These are phyloP conservation scores for Pestalotiopsis sp. DNA, from an alignment of 2,329 filamentous ascomycete genomes.

Conservation along the genomic window DNA sequence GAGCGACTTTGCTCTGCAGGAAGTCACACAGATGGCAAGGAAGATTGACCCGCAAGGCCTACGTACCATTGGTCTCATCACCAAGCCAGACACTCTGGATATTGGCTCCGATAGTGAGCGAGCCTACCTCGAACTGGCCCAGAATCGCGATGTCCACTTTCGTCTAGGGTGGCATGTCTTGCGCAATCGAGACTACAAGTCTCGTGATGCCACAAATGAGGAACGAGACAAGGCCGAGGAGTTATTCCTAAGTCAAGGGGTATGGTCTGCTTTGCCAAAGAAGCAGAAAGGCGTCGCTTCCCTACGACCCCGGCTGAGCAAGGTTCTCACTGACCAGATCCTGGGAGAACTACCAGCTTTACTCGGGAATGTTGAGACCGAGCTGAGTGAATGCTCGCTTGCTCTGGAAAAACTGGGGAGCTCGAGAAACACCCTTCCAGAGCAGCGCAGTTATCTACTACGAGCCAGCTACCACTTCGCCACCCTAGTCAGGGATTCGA, in stretches of 20 bases:
- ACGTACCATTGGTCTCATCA: slow-evolving; percentile 52
- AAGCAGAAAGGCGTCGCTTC: slow-evolving; percentile 23
- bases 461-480: slow-evolving; percentile 29
- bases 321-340: slow-evolving; percentile 30
- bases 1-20: slow-evolving; percentile 59
- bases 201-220: slow-evolving; percentile 16
- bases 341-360: slow-evolving; percentile 32
- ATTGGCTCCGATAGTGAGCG: slow-evolving; percentile 40
- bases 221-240: slow-evolving; percentile 16
- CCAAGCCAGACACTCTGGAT: slow-evolving; percentile 43
- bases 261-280: slow-evolving; percentile 15
- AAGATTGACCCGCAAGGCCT: slow-evolving; percentile 29
- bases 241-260: slow-evolving; percentile 18
- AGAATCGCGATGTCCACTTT: slow-evolving; percentile 47
- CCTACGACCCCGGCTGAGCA: slow-evolving; percentile 27
- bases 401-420: slow-evolving; percentile 27
- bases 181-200: slow-evolving; percentile 36
- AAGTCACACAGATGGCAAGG: slow-evolving; percentile 52
- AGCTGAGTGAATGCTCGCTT: slow-evolving; percentile 22
- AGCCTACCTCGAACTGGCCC: slow-evolving; percentile 40
- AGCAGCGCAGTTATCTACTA: slow-evolving; percentile 35
- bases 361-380: slow-evolving; percentile 30
- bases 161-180: slow-evolving; percentile 55
- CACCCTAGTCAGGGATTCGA: slow-evolving; percentile 24
- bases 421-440: slow-evolving; percentile 20